phyloP scores from a whole-genome alignment of 805 yeast species.

The Saturnispora sekii region DNA sequence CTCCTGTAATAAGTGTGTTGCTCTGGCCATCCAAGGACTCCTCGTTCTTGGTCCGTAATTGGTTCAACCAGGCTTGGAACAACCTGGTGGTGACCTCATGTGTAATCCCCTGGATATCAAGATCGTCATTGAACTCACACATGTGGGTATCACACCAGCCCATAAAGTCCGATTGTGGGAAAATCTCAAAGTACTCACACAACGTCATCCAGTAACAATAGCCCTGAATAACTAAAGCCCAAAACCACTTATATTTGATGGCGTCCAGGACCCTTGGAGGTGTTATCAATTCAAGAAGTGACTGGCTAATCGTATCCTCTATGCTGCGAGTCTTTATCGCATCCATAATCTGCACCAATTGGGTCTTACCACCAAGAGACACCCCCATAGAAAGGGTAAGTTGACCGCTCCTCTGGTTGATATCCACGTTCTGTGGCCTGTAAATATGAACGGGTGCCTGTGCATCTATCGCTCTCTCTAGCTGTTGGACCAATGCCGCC shows the following conservation, averaged over 20 bases:
- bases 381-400: no score
- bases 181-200: conserved; percentile 1
- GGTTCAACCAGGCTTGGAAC: conserved; percentile 1
- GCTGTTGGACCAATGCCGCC: no score
- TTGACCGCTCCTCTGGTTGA: no score
- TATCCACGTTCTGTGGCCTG: no score
- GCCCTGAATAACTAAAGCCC: conserved; percentile 5
- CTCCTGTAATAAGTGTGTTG: not conserved
- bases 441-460: no score
- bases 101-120: not conserved
- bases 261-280: conserved; percentile 2
- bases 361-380: not conserved
- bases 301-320: not conserved
- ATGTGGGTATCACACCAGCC: not conserved
- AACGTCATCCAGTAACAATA: conserved; percentile 3
- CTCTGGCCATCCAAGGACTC: not conserved
- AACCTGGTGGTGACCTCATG: not conserved
- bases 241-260: conserved; percentile 6
- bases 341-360: not conserved
- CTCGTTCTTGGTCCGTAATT: not conserved
- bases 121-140: not conserved
- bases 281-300: not conserved
- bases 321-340: not conserved
- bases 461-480: no score
- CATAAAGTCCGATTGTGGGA: not conserved